Conservation (phyloP, 2,329 filamentous ascomycete genomes). For the Nothopassalora personata region DNA sequence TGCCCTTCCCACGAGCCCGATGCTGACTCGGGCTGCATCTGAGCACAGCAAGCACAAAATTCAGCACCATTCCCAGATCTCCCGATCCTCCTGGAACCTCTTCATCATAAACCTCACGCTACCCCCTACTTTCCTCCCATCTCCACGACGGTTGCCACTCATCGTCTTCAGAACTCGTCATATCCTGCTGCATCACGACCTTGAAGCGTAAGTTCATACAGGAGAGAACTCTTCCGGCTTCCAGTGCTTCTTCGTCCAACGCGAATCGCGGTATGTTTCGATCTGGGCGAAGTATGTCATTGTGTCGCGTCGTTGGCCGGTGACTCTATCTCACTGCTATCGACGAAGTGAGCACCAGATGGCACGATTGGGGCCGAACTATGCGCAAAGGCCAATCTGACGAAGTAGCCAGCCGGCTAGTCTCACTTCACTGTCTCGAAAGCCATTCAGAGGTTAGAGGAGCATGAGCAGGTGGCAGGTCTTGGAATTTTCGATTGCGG, state of each 20-base stretch:
- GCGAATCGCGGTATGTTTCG: background rate
- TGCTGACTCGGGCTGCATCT: background rate
- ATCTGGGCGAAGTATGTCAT: background rate
- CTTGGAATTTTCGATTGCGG: background rate
- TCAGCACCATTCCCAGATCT: background rate
- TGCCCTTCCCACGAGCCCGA: too few relatives aligned
- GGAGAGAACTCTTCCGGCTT: background rate
- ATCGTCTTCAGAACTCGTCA: background rate
- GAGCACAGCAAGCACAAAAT: background rate
- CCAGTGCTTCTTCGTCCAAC: background rate
- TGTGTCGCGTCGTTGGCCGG: background rate
- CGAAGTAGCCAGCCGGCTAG: background rate
- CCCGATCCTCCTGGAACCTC: background rate
- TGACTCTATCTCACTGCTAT: background rate
- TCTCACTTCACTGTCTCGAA: background rate
- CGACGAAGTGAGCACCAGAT: background rate
- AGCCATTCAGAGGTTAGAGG: background rate
- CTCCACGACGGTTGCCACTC: background rate
- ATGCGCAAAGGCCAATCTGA: background rate
- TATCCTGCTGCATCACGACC: background rate
- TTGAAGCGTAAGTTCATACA: background rate
- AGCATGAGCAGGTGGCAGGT: background rate
- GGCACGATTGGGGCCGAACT: background rate
- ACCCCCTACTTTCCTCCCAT: background rate
- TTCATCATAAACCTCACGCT: background rate